Conservation (phyloP, 2,329 filamentous ascomycete genomes). For the Nemania bipapillata region DNA sequence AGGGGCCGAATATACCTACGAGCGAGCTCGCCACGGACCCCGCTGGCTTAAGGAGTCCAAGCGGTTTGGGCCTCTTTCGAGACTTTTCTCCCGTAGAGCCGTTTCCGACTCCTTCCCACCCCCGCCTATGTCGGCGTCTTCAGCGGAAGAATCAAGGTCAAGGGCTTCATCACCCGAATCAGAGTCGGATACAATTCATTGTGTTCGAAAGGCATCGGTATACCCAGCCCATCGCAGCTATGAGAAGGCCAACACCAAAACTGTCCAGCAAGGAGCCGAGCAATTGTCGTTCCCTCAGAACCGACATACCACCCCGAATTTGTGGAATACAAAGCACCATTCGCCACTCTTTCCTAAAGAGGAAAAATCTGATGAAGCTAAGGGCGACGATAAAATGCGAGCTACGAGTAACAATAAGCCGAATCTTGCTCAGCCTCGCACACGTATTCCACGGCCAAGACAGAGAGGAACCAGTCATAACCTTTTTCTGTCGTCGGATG, state of each 20-base stretch:
- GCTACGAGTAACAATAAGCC: constrained; percentile 18
- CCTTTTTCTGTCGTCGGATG: neutral
- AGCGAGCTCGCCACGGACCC: constrained; percentile 20
- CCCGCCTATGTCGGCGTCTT: constrained; percentile 22
- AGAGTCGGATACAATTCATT: neutral
- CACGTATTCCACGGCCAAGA: constrained; percentile 6
- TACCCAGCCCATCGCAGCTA: neutral
- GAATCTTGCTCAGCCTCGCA: constrained; percentile 7
- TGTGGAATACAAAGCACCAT: neutral
- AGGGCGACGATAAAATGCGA: neutral
- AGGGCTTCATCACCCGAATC: constrained; percentile 30
- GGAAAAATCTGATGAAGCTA: neutral
- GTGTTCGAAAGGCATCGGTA: neutral
- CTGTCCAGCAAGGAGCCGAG: neutral
- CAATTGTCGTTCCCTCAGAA: neutral
- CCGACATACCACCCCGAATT: neutral
- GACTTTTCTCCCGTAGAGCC: constrained; percentile 25
- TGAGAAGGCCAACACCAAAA: neutral
- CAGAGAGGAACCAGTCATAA: neutral
- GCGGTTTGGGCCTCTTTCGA: constrained; percentile 31
- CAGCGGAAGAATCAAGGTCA: constrained; percentile 36
- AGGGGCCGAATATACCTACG: constrained; percentile 16
- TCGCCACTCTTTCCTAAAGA: neutral
- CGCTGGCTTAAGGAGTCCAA: constrained; percentile 29
- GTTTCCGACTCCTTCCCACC: neutral